A percentile compares a stretch with the other conserved stretches of the same genome.
These are phyloP conservation scores for Cladosporium velox DNA, from an alignment of 2,329 filamentous ascomycete genomes.

Conservation along the genomic window DNA sequence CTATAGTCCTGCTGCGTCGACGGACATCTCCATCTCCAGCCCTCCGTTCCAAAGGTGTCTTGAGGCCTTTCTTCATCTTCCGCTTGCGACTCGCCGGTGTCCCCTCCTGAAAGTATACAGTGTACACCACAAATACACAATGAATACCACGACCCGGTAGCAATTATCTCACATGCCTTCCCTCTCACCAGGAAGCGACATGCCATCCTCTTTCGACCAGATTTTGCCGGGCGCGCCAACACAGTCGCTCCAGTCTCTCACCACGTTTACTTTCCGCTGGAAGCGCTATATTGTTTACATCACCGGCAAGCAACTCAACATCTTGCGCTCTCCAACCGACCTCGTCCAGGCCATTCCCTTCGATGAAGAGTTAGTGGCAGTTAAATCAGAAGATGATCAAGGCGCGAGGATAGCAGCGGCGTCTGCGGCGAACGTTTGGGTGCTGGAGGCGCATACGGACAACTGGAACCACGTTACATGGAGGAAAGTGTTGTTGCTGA, in stretches of 20 bases:
- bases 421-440: constrained; percentile 65
- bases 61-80: not conserved
- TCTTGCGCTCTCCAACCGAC: constrained; percentile 72
- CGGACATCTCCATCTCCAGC: not conserved
- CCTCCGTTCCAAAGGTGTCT: not conserved
- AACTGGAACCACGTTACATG: constrained; percentile 74
- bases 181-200: constrained; percentile 30
- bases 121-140: not conserved
- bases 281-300: constrained; percentile 81
- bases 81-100: not conserved
- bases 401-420: constrained; percentile 79
- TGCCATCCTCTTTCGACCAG: constrained; percentile 31
- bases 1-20: not conserved
- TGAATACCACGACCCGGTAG: constrained; percentile 7
- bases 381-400: constrained; percentile 76
- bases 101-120: constrained; percentile 1
- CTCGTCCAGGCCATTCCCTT: constrained; percentile 76
- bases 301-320: constrained; percentile 81
- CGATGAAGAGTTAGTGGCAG: constrained; percentile 66
- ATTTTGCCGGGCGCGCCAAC: constrained; percentile 78
- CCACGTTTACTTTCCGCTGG: constrained; percentile 71
- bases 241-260: constrained; percentile 75
- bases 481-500: constrained; percentile 64
- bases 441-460: constrained; percentile 77
- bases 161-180: constrained; percentile 32